phyloP scores from a whole-genome alignment of 148 eudicot genomes.

The Silene conica region DNA sequence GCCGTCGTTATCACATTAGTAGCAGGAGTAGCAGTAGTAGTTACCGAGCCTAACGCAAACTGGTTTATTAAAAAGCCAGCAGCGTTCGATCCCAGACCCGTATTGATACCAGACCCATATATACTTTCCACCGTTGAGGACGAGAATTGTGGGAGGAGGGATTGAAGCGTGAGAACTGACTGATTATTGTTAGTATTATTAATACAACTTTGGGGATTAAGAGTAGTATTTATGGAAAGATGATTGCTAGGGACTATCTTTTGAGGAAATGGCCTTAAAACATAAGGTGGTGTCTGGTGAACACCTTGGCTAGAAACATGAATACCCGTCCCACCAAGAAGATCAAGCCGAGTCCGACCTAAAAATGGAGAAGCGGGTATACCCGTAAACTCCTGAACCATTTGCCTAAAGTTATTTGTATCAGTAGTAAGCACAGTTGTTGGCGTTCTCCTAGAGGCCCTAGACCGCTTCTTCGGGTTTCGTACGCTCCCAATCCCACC shows the following conservation, averaged over 20 bases:
- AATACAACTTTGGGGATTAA: neutral
- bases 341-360: slow-evolving; percentile 40
- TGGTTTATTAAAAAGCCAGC: neutral
- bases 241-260: slow-evolving; percentile 31
- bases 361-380: slow-evolving; percentile 64
- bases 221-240: neutral
- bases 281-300: slow-evolving; percentile 26
- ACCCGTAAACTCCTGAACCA: slow-evolving; percentile 92
- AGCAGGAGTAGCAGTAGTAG: neutral
- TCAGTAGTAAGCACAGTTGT: slow-evolving; percentile 83
- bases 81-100: neutral
- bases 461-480: slow-evolving; percentile 69
- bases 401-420: slow-evolving; percentile 70
- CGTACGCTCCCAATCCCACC: slow-evolving; percentile 26
- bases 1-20: neutral
- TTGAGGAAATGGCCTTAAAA: slow-evolving; percentile 53
- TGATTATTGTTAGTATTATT: neutral
- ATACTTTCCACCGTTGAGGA: no score
- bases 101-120: neutral
- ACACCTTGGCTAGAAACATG: no score
- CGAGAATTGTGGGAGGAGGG: no score
- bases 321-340: slow-evolving; percentile 28
- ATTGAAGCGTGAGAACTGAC: neutral
- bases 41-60: neutral
- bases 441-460: slow-evolving; percentile 76